Evolutionary conservation across 768 basidiomycete species (phyloP), one percentile per base, ranked within the genome.

Genomic region (Sistotremastrum suecicum): DNA sequence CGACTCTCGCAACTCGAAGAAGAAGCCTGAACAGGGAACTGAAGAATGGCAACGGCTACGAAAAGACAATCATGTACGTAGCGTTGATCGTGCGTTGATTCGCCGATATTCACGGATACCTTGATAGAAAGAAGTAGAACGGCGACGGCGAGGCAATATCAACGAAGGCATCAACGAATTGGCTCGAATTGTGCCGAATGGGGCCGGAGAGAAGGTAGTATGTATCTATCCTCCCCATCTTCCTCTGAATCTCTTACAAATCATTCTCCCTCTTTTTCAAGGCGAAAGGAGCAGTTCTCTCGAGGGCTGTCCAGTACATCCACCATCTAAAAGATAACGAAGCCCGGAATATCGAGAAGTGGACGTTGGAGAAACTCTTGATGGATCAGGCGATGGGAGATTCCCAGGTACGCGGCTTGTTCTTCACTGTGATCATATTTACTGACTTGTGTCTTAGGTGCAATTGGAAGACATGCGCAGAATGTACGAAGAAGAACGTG

Each of bases 121-220:
- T 9, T 37, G 51, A 43, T 66, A 97, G 92, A 97, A 97, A 87
- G 91, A 97, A 66, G 91, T 98, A 8, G 94, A 99, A 61, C 83
- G 94, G 44, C 78, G 89, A 35, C 81, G 94, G 44, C 73, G 94
- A 41, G 91, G 91, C 11, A 90, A 90, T 53, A 97, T 99, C 65
- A 95, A 94, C 63, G 85, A 92, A 51, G 92, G 92, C 0, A 95
- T 99, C 66, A 89, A 85, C 56, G 83, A 86, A 54, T 79, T 98
- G 10, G 83, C 84, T 0, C 75, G 80, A 0, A 85, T 92, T 53
- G 81, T 97, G 7, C 92, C 92, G 3, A 84, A 80, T 53, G 84
- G 80, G 30, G 79, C 83, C 0, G 85, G 86, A 32, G 86, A 89
- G 60, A 86, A 84, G 53, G 61, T 48, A 53, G 63, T 43, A 38